phyloP scores from a whole-genome alignment of 2,329 filamentous ascomycete genomes.

The Dichotomopilus funicola region DNA sequence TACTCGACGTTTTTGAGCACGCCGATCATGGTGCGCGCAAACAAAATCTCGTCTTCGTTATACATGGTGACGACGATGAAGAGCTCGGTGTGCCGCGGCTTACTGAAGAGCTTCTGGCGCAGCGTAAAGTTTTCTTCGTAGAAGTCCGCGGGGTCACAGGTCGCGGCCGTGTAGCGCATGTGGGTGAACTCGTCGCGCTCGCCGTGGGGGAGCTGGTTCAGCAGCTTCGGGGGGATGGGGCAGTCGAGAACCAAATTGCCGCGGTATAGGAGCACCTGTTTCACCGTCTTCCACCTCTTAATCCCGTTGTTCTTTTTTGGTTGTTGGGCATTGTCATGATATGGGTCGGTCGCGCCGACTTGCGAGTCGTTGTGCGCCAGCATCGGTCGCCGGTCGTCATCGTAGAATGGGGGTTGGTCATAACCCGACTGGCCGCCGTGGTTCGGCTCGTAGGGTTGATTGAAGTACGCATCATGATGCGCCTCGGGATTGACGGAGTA shows the following conservation, averaged over 20 bases:
- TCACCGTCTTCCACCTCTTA: conserved; percentile 95
- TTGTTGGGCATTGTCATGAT: conserved; percentile 38
- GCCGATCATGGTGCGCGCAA: conserved; percentile 90
- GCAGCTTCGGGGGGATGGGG: conserved; percentile 79
- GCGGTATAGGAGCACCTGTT: conserved; percentile 94
- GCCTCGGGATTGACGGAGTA: conserved; percentile 75
- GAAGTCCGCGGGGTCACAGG: conserved; percentile 86
- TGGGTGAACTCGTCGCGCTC: conserved; percentile 89
- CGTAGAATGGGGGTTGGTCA: conserved; percentile 51
- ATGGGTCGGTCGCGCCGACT: conserved; percentile 34
- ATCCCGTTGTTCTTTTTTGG: conserved; percentile 47
- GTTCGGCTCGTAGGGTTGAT: conserved; percentile 70
- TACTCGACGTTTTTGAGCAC: conserved; percentile 99
- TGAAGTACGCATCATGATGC: conserved; percentile 84
- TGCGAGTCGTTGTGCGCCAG: conserved; percentile 55
- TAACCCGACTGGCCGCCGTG: conserved; percentile 39
- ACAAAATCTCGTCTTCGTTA: conserved; percentile 95
- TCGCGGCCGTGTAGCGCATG: conserved; percentile 91
- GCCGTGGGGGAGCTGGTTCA: conserved; percentile 83
- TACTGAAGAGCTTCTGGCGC: conserved; percentile 85
- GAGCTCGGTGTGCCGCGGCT: conserved; percentile 84
- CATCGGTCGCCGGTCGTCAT: conserved; percentile 70
- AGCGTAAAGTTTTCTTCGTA: conserved; percentile 85
- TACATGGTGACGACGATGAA: conserved; percentile 99
- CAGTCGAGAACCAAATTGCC: conserved; percentile 97